These are phyloP conservation scores for Chiua sp. DNA, from an alignment of 1,284 basidiomycete genomes.

Conservation along the genomic window DNA sequence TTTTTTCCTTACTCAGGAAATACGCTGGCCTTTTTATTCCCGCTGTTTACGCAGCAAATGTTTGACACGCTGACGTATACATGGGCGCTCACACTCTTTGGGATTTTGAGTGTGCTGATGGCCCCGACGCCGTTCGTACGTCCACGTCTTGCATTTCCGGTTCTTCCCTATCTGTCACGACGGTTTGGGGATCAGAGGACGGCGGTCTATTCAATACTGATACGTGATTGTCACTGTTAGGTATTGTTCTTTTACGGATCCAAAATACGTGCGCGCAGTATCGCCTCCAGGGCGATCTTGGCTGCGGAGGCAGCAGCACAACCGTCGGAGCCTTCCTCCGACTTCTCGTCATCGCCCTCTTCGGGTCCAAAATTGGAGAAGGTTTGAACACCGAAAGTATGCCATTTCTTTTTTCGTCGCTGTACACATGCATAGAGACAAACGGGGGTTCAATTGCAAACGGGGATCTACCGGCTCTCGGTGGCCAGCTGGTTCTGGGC, in stretches of 20 bases:
- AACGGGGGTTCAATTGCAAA: neutral
- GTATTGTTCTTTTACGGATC: conserved; percentile 26
- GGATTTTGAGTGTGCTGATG: conserved; percentile 59
- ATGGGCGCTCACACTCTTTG: conserved; percentile 76
- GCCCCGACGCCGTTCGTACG: conserved; percentile 69
- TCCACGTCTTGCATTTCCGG: conserved; percentile 7
- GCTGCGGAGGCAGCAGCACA: conserved; percentile 24
- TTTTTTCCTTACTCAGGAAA: conserved; percentile 50
- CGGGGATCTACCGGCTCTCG: neutral
- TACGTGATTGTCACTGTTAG: conserved; percentile 1
- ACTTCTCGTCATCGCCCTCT: neutral
- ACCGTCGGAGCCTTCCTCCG: neutral
- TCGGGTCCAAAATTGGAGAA: conserved; percentile 8
- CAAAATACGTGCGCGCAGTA: conserved; percentile 61
- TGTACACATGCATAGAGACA: too few relatives aligned
- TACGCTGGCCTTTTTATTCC: conserved; percentile 60
- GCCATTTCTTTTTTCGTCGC: neutral
- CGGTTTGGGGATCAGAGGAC: neutral
- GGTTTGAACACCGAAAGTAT: conserved; percentile 12
- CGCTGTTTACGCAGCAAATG: conserved; percentile 68
- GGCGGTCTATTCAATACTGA: conserved; percentile 6
- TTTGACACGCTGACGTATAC: conserved; percentile 63
- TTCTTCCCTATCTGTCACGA: too few relatives aligned
- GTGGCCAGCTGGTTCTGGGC: conserved; percentile 4
- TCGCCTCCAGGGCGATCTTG: conserved; percentile 56